phyloP scores from a whole-genome alignment of 257 asterid species.

The Penstemon davidsonii region DNA sequence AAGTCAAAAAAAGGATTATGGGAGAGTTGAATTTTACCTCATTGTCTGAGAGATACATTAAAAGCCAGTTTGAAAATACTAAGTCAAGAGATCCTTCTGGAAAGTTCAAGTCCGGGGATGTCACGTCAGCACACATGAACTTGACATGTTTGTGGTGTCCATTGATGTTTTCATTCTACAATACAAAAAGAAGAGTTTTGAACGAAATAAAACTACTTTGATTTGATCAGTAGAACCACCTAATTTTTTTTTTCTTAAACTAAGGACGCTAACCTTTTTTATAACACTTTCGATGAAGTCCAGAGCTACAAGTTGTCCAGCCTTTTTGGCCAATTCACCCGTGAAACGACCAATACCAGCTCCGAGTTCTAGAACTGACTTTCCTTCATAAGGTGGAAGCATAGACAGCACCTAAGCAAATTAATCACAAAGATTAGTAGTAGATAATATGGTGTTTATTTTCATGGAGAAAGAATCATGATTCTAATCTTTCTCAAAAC shows the following conservation, averaged over 20 bases:
- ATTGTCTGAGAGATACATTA: constrained; percentile 92
- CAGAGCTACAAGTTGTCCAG: constrained; percentile 69
- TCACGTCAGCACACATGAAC: constrained; percentile 89
- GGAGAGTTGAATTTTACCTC: constrained; percentile 54
- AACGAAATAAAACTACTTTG: neutral
- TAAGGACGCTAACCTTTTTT: constrained; percentile 56
- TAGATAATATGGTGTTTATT: too few relatives aligned
- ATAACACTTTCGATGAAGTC: constrained; percentile 89
- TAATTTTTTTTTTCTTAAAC: too few relatives aligned
- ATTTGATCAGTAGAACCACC: neutral
- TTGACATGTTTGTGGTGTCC: constrained; percentile 67
- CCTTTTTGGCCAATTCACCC: constrained; percentile 74
- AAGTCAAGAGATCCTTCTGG: constrained; percentile 73
- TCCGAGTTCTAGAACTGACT: constrained; percentile 87
- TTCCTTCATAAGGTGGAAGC: constrained; percentile 83
- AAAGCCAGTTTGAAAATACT: constrained; percentile 89
- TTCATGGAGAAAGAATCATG: neutral
- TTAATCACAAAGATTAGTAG: neutral
- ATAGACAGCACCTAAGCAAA: constrained; percentile 67
- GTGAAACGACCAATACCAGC: constrained; percentile 99
- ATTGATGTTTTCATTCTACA: constrained; percentile 75
- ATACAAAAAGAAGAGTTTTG: constrained; percentile 7
- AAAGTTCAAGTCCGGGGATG: constrained; percentile 74
- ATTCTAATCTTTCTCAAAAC: too few relatives aligned
- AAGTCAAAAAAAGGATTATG: neutral